Percentiles rank a stretch among this genome's conserved stretches.
phyloP scores from a whole-genome alignment of 306 rosid species.

The Trifolium fragiferum region DNA sequence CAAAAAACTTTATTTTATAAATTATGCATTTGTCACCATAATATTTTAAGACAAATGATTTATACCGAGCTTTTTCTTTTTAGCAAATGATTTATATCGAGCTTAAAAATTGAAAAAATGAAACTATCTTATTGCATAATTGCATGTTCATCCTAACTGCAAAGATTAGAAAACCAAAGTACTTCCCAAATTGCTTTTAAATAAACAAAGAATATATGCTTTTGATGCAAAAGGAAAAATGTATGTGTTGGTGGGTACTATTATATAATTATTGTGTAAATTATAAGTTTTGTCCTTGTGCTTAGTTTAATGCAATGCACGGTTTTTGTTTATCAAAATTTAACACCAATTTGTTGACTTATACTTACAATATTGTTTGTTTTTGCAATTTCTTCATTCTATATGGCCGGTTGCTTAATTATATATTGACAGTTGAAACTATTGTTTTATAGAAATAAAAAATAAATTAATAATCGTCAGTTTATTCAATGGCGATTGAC shows the following conservation, averaged over 20 bases:
- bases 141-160: too few species aligned
- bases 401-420: slow-evolving; percentile 1
- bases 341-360: too few species aligned
- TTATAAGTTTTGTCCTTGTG: neutral
- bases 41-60: too few species aligned
- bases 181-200: neutral
- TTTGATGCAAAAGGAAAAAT: neutral
- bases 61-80: too few species aligned
- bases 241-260: neutral
- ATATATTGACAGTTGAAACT: neutral
- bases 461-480: too few species aligned
- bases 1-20: too few species aligned
- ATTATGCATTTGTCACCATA: too few species aligned
- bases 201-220: neutral
- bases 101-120: too few species aligned
- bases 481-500: too few species aligned
- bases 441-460: neutral
- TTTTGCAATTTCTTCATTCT: neutral
- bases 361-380: neutral
- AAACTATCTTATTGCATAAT: too few species aligned
- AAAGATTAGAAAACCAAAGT: neutral
- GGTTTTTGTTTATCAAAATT: neutral
- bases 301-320: slow-evolving; percentile 11
- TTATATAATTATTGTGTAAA: neutral
- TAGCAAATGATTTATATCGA: too few species aligned